These are phyloP conservation scores for Candida dajiaensis DNA, from an alignment of 805 yeast genomes.

Conservation along the genomic window DNA sequence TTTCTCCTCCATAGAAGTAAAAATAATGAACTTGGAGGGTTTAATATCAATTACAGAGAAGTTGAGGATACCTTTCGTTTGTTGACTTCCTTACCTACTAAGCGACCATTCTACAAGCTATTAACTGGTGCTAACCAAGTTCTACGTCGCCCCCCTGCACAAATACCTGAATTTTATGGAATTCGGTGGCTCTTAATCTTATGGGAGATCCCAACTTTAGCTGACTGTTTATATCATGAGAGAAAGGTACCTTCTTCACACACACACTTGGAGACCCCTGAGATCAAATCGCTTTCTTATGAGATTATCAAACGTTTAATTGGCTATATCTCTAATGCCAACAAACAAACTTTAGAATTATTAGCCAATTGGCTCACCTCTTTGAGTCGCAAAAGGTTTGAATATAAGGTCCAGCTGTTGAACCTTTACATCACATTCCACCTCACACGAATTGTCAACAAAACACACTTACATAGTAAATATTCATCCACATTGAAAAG, in stretches of 20 bases:
- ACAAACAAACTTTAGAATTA: constrained; percentile 33
- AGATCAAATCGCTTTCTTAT: constrained; percentile 51
- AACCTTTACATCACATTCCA: constrained; percentile 79
- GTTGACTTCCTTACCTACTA: constrained; percentile 49
- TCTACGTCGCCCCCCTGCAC: constrained; percentile 42
- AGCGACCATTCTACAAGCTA: constrained; percentile 52
- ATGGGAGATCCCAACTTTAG: constrained; percentile 61
- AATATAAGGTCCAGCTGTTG: constrained; percentile 53
- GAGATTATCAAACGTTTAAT: constrained; percentile 63
- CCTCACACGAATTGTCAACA: constrained; percentile 45
- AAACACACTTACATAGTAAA: neutral
- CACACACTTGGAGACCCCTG: constrained; percentile 34
- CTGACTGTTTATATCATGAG: constrained; percentile 36
- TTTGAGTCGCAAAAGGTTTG: constrained; percentile 37
- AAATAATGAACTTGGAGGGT: constrained; percentile 8
- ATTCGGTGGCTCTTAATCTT: constrained; percentile 59
- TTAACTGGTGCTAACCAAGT: constrained; percentile 45
- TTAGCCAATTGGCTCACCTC: constrained; percentile 53
- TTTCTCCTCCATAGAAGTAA: constrained; percentile 30
- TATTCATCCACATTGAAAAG: neutral
- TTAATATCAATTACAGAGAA: constrained; percentile 46
- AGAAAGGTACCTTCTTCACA: constrained; percentile 2
- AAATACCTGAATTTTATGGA: constrained; percentile 34
- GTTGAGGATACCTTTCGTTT: constrained; percentile 40
- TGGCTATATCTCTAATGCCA: constrained; percentile 57